Conservation (phyloP, 805 yeast species). For the Sungouiella thailandica region DNA sequence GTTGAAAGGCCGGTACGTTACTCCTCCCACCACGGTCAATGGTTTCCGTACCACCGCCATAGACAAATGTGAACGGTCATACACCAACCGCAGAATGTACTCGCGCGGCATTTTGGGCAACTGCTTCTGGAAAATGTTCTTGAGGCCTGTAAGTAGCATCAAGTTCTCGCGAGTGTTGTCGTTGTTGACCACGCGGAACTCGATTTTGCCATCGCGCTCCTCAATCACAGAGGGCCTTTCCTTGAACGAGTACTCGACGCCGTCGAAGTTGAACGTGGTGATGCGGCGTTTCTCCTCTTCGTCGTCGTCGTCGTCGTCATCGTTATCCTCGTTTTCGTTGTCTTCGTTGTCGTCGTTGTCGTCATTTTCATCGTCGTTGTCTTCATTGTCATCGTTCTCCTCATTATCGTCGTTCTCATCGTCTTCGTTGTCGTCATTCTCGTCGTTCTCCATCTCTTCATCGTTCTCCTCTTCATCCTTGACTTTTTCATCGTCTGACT, state of each 20-base stretch:
- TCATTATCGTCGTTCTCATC: slow-evolving; percentile 8
- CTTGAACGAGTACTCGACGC: slow-evolving; percentile 73
- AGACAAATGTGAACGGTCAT: slow-evolving; percentile 89
- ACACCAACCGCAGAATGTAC: slow-evolving; percentile 89
- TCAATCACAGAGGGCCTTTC: slow-evolving; percentile 94
- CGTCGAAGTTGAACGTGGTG: slow-evolving; percentile 63
- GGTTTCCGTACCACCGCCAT: slow-evolving; percentile 96
- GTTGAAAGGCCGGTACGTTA: slow-evolving; percentile 92
- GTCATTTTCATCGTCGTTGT: slow-evolving; percentile 3
- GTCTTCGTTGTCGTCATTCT: slow-evolving; percentile 15
- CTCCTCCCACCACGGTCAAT: slow-evolving; percentile 94
- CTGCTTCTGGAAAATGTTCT: slow-evolving; percentile 95
- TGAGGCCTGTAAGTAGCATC: slow-evolving; percentile 90
- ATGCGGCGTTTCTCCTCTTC: slow-evolving; percentile 39
- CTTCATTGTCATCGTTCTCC: slow-evolving; percentile 1
- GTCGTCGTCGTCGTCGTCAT: slow-evolving; percentile 29
- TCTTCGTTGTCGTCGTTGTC: slow-evolving; percentile 5
- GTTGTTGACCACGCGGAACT: slow-evolving; percentile 93
- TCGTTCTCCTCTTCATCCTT: slow-evolving; percentile 15
- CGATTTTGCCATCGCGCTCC: slow-evolving; percentile 88
- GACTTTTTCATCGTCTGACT: slow-evolving; percentile 15
- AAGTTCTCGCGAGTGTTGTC: slow-evolving; percentile 83
- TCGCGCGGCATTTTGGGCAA: slow-evolving; percentile 98
- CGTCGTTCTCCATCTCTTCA: slow-evolving; percentile 15
- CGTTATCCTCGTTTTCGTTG: slow-evolving; percentile 6